These are phyloP conservation scores for Trichoderma sp. DNA, from an alignment of 2,329 filamentous ascomycete species.

Conservation along the genomic window DNA sequence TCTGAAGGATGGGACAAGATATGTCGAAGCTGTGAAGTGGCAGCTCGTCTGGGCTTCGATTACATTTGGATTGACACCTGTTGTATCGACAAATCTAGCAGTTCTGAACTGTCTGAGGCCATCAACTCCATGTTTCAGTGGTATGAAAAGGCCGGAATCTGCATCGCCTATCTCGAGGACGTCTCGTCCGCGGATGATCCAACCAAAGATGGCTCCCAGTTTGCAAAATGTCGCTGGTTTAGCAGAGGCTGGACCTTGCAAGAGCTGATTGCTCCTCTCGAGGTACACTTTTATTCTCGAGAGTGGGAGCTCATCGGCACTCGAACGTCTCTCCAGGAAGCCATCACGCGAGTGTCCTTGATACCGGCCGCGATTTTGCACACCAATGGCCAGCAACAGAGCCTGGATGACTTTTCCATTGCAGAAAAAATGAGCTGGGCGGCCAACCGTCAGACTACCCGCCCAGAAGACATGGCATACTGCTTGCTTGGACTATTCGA, in stretches of 20 bases:
- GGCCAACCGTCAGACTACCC: conserved; percentile 36
- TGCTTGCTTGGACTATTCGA: conserved; percentile 42
- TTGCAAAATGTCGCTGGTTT: conserved; percentile 36
- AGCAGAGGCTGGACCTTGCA: conserved; percentile 39
- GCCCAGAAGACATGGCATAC: conserved; percentile 40
- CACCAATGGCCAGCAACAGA: conserved; percentile 13
- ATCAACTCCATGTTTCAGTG: conserved; percentile 43
- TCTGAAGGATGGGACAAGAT: conserved; percentile 32
- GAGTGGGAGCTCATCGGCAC: conserved; percentile 33
- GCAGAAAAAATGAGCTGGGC: conserved; percentile 42
- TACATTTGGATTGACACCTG: conserved; percentile 42
- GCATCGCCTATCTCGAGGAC: conserved; percentile 37
- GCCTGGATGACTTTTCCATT: conserved; percentile 31
- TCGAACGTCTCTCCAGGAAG: conserved; percentile 31
- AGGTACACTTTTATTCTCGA: conserved; percentile 35
- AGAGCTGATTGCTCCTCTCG: conserved; percentile 38
- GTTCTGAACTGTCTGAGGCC: conserved; percentile 40
- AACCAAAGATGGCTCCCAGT: not conserved
- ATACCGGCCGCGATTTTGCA: conserved; percentile 32
- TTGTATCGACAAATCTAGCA: conserved; percentile 42
- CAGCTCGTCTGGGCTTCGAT: conserved; percentile 30
- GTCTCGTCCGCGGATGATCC: conserved; percentile 25
- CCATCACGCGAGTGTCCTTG: conserved; percentile 32
- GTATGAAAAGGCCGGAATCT: conserved; percentile 37
- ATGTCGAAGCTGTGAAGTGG: conserved; percentile 32